Percentiles rank a stretch among this genome's conserved stretches.
phyloP scores from a whole-genome alignment of 116 monocot species.

The Phalaenopsis hybrid region DNA sequence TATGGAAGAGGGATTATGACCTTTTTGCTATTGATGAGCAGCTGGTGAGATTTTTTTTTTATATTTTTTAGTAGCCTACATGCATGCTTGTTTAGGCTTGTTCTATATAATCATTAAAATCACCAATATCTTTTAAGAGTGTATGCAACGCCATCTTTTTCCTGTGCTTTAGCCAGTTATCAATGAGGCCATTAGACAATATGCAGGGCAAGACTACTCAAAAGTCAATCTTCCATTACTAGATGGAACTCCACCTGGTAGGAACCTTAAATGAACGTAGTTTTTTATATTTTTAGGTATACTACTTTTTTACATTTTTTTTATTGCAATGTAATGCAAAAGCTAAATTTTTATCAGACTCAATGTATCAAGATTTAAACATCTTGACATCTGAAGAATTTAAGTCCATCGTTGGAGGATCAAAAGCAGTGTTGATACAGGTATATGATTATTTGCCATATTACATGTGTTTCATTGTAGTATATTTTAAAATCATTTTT shows the following conservation, averaged over 20 bases:
- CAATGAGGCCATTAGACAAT: constrained; percentile 34
- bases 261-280: background rate
- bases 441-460: constrained; percentile 32
- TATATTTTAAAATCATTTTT: background rate
- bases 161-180: constrained; percentile 52
- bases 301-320: background rate
- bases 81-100: background rate
- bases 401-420: constrained; percentile 36
- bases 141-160: background rate
- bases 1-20: constrained; percentile 93
- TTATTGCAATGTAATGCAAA: background rate
- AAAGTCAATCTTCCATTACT: constrained; percentile 65
- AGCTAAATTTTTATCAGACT: constrained; percentile 16
- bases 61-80: background rate
- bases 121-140: background rate
- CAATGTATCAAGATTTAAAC: constrained; percentile 22
- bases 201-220: constrained; percentile 43
- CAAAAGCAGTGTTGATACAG: constrained; percentile 58
- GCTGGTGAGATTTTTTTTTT: constrained; percentile 30
- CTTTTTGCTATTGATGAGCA: constrained; percentile 81
- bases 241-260: constrained; percentile 42
- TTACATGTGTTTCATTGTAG: background rate
- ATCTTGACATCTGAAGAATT: constrained; percentile 40
- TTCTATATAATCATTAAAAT: background rate
- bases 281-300: background rate